Evolutionary conservation across 2,329 filamentous ascomycete genomes (phyloP).

Genomic region (Colletotrichum aenigma): DNA sequence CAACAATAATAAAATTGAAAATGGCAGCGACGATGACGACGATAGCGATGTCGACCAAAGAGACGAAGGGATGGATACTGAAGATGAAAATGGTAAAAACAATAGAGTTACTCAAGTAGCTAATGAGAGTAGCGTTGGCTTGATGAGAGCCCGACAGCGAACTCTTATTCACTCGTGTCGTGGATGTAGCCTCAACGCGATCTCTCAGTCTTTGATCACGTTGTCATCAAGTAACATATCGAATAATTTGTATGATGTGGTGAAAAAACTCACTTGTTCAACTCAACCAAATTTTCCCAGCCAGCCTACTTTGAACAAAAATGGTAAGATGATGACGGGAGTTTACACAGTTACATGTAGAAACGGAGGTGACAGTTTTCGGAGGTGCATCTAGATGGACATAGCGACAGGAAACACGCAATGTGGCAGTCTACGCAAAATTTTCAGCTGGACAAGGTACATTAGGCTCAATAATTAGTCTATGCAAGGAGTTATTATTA

Average conservation of each 20-base stretch:
- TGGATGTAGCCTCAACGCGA: not conserved
- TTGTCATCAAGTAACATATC: not conserved
- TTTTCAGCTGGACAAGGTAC: not conserved
- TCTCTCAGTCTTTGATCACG: not conserved
- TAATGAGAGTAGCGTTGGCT: not conserved
- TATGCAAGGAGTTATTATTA: not conserved
- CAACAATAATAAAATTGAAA: no score
- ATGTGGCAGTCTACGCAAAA: not conserved
- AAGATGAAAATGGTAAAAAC: not conserved
- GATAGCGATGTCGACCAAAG: not conserved
- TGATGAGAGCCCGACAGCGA: not conserved
- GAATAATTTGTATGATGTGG: not conserved
- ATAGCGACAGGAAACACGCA: not conserved
- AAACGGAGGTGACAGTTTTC: not conserved
- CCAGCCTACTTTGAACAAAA: not conserved
- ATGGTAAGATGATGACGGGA: accelerated
- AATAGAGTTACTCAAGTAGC: not conserved
- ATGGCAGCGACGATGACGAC: not conserved
- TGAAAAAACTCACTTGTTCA: not conserved
- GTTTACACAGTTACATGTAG: not conserved
- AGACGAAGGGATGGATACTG: accelerated
- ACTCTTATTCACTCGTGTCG: not conserved
- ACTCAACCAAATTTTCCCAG: not conserved
- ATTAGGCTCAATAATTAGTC: not conserved
- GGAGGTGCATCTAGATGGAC: accelerated